Base-by-base conservation (phyloP, 129 eudicot genomes). In the Tagetes patula region DNA sequence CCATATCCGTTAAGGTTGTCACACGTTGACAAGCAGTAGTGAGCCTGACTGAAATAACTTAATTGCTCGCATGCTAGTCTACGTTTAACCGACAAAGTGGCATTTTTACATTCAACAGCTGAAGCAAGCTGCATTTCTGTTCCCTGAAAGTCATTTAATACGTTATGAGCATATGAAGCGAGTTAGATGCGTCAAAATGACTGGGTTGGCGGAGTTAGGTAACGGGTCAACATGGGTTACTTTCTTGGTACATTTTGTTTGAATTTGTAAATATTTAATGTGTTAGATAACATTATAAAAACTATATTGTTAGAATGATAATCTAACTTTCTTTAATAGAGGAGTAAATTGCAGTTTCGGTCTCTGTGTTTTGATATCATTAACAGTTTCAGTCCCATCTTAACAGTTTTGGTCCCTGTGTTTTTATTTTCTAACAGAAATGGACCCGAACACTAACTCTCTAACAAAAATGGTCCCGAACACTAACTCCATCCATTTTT, bases 91-190 rank as follows among this genome's bases (percentile, higher is more conserved):
- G 99, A 83, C 77, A 85, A 79, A 70, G 96, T 88, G 30, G 96
- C 99, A 67, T 86, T 95, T 77, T 80, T 85, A 78, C 92, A 77
- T 75, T 82, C 91, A 34, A 95, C 82, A 59, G 99, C 99, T 8
- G 90, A 71, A 66, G 94, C 90, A 64, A 95, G 94, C 88, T 95
- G 99, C 86, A 90, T 66, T 82, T 88, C 99, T 61, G 99, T 95
- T 77, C 89, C 98, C 98, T 94, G 82, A 69, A 82, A 63, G 43
- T 56, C 34, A 75, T 46, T 36, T 66, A 70, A 13, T 39, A 66
- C 48, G 36, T 33, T 31, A 33, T 75, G 31, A 75, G 41, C 55
- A 72, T 36, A 58, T 58, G 6, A 8, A 59, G 27, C 14, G 41
- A 34, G 40, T 9, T 32, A 69, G 73, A 60, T 32, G 46, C 0